phyloP scores from a whole-genome alignment of 345 rosid genomes.

The Atalantia buxifolia region DNA sequence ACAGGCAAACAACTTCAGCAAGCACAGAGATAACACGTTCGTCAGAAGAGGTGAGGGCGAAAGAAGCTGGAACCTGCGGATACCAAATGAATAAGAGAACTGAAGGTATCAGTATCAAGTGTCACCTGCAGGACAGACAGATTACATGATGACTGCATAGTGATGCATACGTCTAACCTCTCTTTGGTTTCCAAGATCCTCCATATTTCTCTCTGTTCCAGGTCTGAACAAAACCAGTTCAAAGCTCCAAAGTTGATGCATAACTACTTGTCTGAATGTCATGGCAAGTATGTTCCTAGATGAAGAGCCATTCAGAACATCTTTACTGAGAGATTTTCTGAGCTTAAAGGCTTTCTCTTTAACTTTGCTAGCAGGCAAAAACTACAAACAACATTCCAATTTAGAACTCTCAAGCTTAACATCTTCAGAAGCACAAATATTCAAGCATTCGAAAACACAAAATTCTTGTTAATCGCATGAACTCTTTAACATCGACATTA shows the following conservation, averaged over 20 bases:
- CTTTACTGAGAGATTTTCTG: conserved; percentile 37
- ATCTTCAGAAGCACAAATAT: not conserved
- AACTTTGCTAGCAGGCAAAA: conserved; percentile 79
- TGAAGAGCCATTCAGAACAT: conserved; percentile 36
- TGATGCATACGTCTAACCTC: conserved; percentile 50
- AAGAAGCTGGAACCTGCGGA: conserved; percentile 70
- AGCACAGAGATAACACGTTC: conserved; percentile 61
- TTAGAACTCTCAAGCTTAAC: not conserved
- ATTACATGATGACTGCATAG: conserved; percentile 26
- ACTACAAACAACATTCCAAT: conserved; percentile 37
- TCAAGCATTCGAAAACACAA: not conserved
- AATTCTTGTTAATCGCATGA: not conserved
- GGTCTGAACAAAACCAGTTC: conserved; percentile 64
- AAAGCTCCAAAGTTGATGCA: conserved; percentile 73
- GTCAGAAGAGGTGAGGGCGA: conserved; percentile 57
- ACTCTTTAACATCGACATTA: not conserved
- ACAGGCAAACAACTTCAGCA: conserved; percentile 65
- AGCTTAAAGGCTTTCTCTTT: conserved; percentile 64
- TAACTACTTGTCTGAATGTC: conserved; percentile 87
- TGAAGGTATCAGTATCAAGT: conserved; percentile 54
- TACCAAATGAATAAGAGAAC: conserved; percentile 59
- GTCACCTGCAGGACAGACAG: conserved; percentile 43
- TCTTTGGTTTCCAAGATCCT: conserved; percentile 58
- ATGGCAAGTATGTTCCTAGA: conserved; percentile 73
- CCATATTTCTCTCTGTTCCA: conserved; percentile 70